Conservation (phyloP, 805 yeast species). For the Aciculoconidium aculeatum region DNA sequence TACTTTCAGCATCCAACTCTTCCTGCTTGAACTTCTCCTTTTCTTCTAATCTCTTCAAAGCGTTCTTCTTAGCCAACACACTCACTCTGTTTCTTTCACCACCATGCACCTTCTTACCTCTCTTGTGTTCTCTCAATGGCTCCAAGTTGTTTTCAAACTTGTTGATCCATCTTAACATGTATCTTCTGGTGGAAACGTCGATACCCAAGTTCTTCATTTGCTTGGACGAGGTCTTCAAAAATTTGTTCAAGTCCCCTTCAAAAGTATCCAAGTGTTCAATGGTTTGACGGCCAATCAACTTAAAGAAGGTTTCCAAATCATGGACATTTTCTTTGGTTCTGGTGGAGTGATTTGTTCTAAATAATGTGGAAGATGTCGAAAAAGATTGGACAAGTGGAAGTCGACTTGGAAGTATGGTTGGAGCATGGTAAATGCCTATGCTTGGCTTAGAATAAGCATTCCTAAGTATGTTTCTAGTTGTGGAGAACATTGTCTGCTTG, state of each 20-base stretch:
- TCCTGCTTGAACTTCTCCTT: constrained; percentile 34
- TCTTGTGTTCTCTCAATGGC: constrained; percentile 48
- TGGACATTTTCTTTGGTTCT: constrained; percentile 40
- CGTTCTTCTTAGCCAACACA: constrained; percentile 48
- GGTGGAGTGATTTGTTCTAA: constrained; percentile 49
- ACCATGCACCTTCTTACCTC: constrained; percentile 73
- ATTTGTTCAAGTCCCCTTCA: constrained; percentile 52
- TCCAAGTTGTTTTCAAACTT: constrained; percentile 52
- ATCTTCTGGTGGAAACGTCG: constrained; percentile 64
- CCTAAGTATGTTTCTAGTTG: no score
- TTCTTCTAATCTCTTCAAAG: constrained; percentile 54
- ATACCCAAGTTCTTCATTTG: constrained; percentile 72
- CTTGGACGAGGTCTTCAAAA: constrained; percentile 51
- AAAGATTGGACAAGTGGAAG: constrained; percentile 7
- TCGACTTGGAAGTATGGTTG: no score
- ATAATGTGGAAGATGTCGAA: constrained; percentile 7
- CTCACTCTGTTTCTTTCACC: constrained; percentile 76
- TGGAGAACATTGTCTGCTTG: no score
- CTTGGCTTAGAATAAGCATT: no score
- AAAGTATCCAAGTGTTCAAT: constrained; percentile 62
- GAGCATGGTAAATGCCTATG: no score
- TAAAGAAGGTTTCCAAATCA: constrained; percentile 68
- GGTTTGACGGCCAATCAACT: constrained; percentile 72
- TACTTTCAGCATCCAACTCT: constrained; percentile 36
- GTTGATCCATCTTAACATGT: constrained; percentile 69